These are phyloP conservation scores for Daldinia eschscholtzii DNA, from an alignment of 2,329 filamentous ascomycete genomes.

Conservation along the genomic window DNA sequence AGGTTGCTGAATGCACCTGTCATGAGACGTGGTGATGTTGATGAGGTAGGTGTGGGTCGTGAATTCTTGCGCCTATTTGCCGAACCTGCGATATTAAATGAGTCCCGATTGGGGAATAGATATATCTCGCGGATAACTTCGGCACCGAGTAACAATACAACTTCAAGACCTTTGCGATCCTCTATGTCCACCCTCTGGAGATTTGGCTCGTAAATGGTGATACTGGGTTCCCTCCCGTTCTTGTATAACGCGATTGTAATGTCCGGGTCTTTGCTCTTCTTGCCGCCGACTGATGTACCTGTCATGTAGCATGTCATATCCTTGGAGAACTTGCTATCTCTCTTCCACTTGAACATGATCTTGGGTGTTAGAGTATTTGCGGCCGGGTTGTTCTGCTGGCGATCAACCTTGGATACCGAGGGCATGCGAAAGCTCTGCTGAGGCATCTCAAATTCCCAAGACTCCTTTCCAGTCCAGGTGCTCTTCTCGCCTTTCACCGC, in stretches of 20 bases:
- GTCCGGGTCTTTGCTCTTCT: conserved; percentile 91
- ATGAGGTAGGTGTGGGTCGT: conserved; percentile 52
- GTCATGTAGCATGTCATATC: conserved; percentile 91
- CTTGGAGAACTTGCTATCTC: conserved; percentile 85
- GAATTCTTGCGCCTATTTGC: conserved; percentile 59
- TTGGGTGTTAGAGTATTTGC: conserved; percentile 72
- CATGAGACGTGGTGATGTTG: conserved; percentile 54
- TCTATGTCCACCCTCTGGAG: conserved; percentile 91
- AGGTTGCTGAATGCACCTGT: conserved; percentile 60
- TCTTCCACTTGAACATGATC: conserved; percentile 88
- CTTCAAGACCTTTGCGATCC: conserved; percentile 91
- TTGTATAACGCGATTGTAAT: conserved; percentile 94
- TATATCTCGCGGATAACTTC: conserved; percentile 76
- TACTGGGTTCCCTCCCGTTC: conserved; percentile 69
- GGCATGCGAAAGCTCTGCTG: conserved; percentile 86
- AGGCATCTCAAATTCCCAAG: conserved; percentile 94
- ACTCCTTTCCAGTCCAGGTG: conserved; percentile 82
- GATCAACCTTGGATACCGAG: conserved; percentile 82
- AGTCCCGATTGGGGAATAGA: conserved; percentile 74
- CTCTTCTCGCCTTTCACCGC: conserved; percentile 77
- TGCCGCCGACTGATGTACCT: conserved; percentile 78
- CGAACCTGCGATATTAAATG: conserved; percentile 78
- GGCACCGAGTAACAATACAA: conserved; percentile 76
- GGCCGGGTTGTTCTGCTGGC: conserved; percentile 72
- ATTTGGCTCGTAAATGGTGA: conserved; percentile 95